Percentiles rank a stretch among this genome's conserved stretches.
phyloP scores from a whole-genome alignment of 2,329 filamentous ascomycete genomes.

The Cladorrhinum sp. region DNA sequence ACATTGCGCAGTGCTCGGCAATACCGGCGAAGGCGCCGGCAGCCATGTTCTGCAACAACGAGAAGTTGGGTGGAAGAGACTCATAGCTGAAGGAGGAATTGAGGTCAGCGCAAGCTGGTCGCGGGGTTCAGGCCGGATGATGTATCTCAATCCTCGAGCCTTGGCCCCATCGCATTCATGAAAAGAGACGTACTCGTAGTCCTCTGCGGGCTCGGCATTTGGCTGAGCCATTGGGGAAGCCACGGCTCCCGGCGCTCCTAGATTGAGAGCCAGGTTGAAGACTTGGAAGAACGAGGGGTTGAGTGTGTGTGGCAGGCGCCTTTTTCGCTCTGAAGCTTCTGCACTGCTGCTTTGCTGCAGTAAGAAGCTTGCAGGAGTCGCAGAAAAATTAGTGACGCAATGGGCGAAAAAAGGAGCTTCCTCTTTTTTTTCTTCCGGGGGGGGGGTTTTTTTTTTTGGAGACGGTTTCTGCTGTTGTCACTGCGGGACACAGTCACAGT shows the following conservation, averaged over 20 bases:
- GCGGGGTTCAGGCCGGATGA: not conserved
- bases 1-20: slow-evolving; percentile 69
- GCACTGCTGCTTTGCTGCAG: slow-evolving; percentile 5
- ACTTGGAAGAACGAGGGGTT: slow-evolving; percentile 28
- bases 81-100: slow-evolving; percentile 63
- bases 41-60: slow-evolving; percentile 88
- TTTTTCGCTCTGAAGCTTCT: slow-evolving; percentile 4
- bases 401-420: slow-evolving; percentile 6
- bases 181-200: slow-evolving; percentile 59
- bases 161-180: not conserved
- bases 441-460: not conserved
- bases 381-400: slow-evolving; percentile 25
- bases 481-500: slow-evolving; percentile 1
- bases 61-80: slow-evolving; percentile 90
- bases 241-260: slow-evolving; percentile 64
- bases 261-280: slow-evolving; percentile 62
- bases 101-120: slow-evolving; percentile 17
- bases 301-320: not conserved
- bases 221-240: slow-evolving; percentile 66
- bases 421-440: not conserved
- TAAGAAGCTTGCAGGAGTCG: not conserved
- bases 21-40: slow-evolving; percentile 97
- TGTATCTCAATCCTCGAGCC: not conserved
- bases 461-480: not conserved
- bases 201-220: slow-evolving; percentile 60